phyloP scores from a whole-genome alignment of 164 flowering plant genomes.

The Akebia trifoliata region DNA sequence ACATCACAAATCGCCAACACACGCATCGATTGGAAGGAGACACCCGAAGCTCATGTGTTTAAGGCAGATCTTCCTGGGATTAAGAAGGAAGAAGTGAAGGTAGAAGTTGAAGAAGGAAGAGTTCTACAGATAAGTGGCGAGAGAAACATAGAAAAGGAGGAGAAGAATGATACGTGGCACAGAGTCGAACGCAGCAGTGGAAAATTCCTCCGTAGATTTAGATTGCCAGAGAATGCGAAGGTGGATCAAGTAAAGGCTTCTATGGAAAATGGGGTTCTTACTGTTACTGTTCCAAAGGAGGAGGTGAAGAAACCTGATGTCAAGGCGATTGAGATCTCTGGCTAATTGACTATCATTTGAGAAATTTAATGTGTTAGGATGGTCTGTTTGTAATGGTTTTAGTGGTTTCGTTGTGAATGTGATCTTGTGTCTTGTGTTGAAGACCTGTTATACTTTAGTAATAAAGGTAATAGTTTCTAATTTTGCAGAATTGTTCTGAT shows the following conservation, averaged over 20 bases:
- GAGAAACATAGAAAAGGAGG: constrained; percentile 21
- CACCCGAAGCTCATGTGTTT: constrained; percentile 29
- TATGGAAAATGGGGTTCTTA: constrained; percentile 29
- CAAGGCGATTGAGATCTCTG: constrained; percentile 23
- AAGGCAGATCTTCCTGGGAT: constrained; percentile 17
- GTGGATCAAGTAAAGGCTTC: constrained; percentile 28
- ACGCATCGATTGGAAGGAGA: constrained; percentile 34
- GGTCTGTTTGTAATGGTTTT: too few species aligned
- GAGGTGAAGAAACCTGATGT: constrained; percentile 20
- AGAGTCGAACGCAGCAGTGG: constrained; percentile 30
- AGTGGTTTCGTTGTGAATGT: too few species aligned
- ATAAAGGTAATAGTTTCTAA: too few species aligned
- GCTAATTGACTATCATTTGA: too few species aligned
- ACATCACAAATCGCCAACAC: constrained; percentile 11
- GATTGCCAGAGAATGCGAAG: constrained; percentile 36
- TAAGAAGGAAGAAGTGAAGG: constrained; percentile 23
- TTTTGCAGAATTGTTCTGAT: too few species aligned
- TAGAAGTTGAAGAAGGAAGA: constrained; percentile 25
- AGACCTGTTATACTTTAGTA: too few species aligned
- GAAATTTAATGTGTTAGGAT: too few species aligned
- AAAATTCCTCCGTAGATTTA: constrained; percentile 24
- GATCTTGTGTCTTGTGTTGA: too few species aligned
- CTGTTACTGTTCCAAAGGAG: constrained; percentile 27
- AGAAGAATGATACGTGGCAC: constrained; percentile 30
- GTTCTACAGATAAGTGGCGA: constrained; percentile 28